Evolutionary conservation across 495 filamentous ascomycete genomes (phyloP).

Genomic region (Trichoderma gamsii): DNA sequence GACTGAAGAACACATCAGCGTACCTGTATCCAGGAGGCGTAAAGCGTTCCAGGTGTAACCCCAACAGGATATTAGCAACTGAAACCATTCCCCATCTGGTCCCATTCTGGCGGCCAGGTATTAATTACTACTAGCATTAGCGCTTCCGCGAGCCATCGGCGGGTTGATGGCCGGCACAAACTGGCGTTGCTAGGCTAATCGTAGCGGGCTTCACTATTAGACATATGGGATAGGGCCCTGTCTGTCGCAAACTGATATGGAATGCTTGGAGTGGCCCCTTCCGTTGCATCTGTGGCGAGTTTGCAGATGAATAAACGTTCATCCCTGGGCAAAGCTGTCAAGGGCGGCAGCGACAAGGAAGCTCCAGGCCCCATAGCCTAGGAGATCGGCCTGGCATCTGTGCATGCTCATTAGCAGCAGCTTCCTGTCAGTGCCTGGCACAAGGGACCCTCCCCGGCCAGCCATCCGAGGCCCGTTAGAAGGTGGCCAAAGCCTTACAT

Average conservation of each 20-base stretch:
- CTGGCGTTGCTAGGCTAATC: neutral
- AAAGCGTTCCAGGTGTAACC: neutral
- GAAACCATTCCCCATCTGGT: slow-evolving; percentile 1
- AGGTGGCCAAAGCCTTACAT: neutral
- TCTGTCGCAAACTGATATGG: neutral
- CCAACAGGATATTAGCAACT: neutral
- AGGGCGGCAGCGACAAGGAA: slow-evolving; percentile 1
- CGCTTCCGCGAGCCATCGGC: slow-evolving; percentile 1
- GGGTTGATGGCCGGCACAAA: neutral
- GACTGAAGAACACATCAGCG: neutral
- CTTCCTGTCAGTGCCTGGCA: neutral
- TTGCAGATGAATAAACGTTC: neutral
- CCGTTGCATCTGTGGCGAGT: neutral
- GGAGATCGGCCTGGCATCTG: neutral
- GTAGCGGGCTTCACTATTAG: neutral
- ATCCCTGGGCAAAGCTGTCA: neutral
- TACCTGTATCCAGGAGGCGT: neutral
- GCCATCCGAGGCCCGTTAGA: neutral
- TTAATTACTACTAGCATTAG: neutral
- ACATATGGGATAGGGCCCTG: neutral
- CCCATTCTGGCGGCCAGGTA: neutral
- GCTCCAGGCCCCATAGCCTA: neutral
- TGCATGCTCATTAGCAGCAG: neutral
- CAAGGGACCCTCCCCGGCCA: neutral
- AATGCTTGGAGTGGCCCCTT: neutral